These are phyloP conservation scores for Aspergillus proliferans DNA, from an alignment of 2,329 filamentous ascomycete species.

Conservation along the genomic window DNA sequence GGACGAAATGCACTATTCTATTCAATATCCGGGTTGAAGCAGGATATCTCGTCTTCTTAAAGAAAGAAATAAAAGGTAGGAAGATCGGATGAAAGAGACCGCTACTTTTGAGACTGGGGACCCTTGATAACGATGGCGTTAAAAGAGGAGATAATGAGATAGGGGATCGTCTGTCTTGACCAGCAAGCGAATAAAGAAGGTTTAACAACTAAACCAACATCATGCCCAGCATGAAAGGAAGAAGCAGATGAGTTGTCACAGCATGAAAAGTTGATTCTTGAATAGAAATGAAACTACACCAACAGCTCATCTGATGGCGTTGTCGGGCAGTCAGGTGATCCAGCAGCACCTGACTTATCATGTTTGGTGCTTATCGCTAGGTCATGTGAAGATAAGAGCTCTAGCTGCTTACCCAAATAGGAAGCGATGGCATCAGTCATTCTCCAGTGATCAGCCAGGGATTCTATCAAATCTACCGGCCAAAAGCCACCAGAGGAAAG, in stretches of 20 bases:
- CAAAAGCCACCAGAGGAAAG: too few species aligned
- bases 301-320: background rate
- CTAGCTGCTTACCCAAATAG: background rate
- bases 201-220: background rate
- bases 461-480: too few species aligned
- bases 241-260: background rate
- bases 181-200: background rate
- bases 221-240: background rate
- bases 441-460: conserved; percentile 14
- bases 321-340: background rate
- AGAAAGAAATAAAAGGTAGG: background rate
- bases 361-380: background rate
- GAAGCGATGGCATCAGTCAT: background rate
- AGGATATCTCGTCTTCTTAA: background rate
- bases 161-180: background rate
- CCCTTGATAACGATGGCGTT: background rate
- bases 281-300: background rate
- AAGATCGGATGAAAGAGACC: background rate
- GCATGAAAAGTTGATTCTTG: background rate
- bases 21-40: background rate
- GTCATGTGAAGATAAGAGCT: background rate
- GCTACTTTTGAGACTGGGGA: background rate
- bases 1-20: background rate
- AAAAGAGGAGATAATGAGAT: background rate
- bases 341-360: background rate